These are phyloP conservation scores for Aphanoascus verrucosus DNA, from an alignment of 2,329 filamentous ascomycete genomes.

Conservation along the genomic window DNA sequence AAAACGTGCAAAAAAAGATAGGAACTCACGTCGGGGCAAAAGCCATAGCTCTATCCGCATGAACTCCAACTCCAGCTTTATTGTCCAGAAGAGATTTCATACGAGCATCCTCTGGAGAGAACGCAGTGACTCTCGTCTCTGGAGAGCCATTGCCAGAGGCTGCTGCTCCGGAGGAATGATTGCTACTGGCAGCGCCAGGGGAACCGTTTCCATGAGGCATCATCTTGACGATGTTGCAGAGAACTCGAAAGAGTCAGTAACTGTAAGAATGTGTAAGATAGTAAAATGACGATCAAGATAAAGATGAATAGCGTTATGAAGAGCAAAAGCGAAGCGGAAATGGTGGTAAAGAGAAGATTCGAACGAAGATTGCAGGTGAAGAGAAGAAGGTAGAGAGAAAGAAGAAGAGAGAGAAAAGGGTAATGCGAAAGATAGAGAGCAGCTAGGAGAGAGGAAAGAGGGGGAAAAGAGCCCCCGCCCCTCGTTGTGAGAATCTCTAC, in stretches of 20 bases:
- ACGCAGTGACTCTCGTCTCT: slow-evolving; percentile 52
- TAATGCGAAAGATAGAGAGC: slow-evolving; percentile 1
- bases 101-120: slow-evolving; percentile 51
- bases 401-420: neutral
- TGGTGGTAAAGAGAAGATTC: slow-evolving; percentile 3
- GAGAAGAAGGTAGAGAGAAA: slow-evolving; percentile 1
- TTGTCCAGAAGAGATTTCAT: slow-evolving; percentile 27
- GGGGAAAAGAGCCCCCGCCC: neutral
- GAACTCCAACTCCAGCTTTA: slow-evolving; percentile 13
- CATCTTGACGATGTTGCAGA: slow-evolving; percentile 18
- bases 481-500: neutral
- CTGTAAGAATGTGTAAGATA: slow-evolving; percentile 15
- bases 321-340: slow-evolving; percentile 3
- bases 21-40: slow-evolving; percentile 5
- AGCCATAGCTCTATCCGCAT: neutral
- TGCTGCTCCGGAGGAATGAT: slow-evolving; percentile 36
- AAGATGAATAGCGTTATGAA: slow-evolving; percentile 11
- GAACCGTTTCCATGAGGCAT: slow-evolving; percentile 18
- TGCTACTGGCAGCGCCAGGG: slow-evolving; percentile 27
- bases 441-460: slow-evolving; percentile 1
- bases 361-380: neutral
- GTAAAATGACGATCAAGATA: slow-evolving; percentile 3
- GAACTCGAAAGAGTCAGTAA: slow-evolving; percentile 10
- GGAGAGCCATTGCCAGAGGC: slow-evolving; percentile 54
- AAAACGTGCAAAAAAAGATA: neutral